Percentiles rank a stretch among this genome's conserved stretches.
phyloP scores from a whole-genome alignment of 129 eudicot genomes.

The Tagetes patula region DNA sequence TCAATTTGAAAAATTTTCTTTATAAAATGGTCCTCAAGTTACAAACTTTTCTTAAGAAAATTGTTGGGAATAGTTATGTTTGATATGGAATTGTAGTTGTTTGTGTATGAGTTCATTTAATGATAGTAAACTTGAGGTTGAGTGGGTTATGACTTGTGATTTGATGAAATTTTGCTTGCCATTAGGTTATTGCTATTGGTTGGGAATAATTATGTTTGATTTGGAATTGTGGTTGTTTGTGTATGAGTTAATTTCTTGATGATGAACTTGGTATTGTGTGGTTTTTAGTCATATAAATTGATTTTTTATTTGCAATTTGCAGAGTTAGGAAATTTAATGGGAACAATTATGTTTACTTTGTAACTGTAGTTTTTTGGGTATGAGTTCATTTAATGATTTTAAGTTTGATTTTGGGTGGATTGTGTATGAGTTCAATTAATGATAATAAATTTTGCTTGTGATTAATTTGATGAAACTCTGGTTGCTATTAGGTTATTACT shows the following conservation, averaged over 20 bases:
- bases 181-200: neutral
- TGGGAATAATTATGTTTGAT: slow-evolving; percentile 4
- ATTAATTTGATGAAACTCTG: neutral
- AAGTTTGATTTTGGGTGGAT: neutral
- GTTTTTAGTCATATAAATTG: neutral
- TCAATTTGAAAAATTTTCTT: neutral
- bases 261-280: neutral
- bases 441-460: neutral
- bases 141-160: neutral
- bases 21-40: no score
- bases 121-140: neutral
- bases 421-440: neutral
- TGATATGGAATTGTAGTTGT: slow-evolving; percentile 14
- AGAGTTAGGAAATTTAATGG: neutral
- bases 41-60: neutral
- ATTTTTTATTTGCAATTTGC: neutral
- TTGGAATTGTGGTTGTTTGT: slow-evolving; percentile 8
- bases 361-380: neutral
- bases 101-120: slow-evolving; percentile 4
- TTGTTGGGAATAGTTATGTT: neutral
- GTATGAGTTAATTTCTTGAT: neutral
- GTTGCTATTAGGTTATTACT: neutral
- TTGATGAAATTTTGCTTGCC: neutral
- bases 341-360: slow-evolving; percentile 4
- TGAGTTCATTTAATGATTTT: neutral